Evolutionary conservation across 192 early-diverging fungal species (phyloP).

Genomic region (Umbelopsis isabellina): DNA sequence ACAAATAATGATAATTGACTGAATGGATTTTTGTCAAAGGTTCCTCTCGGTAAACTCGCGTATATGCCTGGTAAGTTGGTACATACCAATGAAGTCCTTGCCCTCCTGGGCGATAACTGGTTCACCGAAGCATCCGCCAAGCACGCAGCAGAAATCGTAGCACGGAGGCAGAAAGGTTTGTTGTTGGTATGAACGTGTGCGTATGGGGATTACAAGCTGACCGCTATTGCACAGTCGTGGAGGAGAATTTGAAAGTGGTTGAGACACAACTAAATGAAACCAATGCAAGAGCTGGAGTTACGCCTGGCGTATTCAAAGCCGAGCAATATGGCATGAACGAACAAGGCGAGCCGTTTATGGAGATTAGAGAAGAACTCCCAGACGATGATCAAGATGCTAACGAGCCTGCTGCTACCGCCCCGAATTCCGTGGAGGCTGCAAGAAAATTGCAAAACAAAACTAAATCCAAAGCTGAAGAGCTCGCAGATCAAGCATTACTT

Average conservation of each 20-base stretch:
- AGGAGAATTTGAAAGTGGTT: constrained; percentile 50
- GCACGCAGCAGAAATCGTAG: constrained; percentile 75
- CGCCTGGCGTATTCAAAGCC: constrained; percentile 18
- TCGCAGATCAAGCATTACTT: constrained; percentile 56
- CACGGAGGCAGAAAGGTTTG: constrained; percentile 71
- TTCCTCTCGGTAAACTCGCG: constrained; percentile 85
- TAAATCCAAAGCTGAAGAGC: constrained; percentile 24
- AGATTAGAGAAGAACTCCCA: constrained; percentile 65
- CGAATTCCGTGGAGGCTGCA: not conserved
- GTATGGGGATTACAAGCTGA: not conserved
- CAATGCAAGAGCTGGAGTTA: constrained; percentile 31
- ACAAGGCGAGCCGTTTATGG: constrained; percentile 76
- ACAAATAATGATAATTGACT: not conserved
- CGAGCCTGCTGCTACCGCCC: not conserved
- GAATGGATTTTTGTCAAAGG: constrained; percentile 36
- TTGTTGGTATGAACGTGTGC: not conserved
- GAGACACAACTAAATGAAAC: constrained; percentile 54
- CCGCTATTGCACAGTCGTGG: constrained; percentile 39
- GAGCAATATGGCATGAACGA: constrained; percentile 58
- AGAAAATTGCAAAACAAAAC: not conserved
- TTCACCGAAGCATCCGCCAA: constrained; percentile 80
- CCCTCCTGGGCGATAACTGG: constrained; percentile 91
- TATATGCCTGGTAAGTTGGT: constrained; percentile 87
- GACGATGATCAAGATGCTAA: constrained; percentile 50
- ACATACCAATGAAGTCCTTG: constrained; percentile 92